Percentiles rank a stretch among this genome's conserved stretches.
Conservation (phyloP, 176 grass and related monocot species). For the maize (Zea mays) region DNA sequence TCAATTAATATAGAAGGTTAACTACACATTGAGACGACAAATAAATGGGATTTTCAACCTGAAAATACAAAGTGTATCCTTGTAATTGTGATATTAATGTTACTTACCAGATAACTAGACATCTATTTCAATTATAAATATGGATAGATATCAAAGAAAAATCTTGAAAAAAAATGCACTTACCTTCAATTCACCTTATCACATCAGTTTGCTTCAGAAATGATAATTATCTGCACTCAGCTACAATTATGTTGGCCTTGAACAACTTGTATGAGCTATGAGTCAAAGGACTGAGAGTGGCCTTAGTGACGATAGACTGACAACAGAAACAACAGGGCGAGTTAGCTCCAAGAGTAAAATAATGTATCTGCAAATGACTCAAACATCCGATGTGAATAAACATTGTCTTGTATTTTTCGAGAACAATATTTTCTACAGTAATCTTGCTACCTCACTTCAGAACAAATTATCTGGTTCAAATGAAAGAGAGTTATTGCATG, state of each 20-base stretch:
- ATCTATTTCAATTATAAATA: conserved; percentile 17
- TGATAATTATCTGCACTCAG: conserved; percentile 19
- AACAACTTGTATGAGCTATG: not conserved
- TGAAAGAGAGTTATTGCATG: not conserved
- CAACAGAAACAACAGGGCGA: conserved; percentile 8
- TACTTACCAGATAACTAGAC: not conserved
- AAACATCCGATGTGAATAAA: not conserved
- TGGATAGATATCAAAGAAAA: conserved; percentile 10
- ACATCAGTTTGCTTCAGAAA: conserved; percentile 7
- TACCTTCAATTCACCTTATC: conserved; percentile 24
- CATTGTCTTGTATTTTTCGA: not conserved
- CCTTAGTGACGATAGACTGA: conserved; percentile 24
- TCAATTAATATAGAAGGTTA: conserved; percentile 30
- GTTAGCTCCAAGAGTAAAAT: conserved; percentile 8
- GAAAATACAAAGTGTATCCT: conserved; percentile 16
- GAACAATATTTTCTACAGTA: conserved; percentile 5
- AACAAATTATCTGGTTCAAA: not conserved
- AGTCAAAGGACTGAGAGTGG: not conserved
- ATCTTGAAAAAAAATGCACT: not conserved
- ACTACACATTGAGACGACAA: conserved; percentile 8
- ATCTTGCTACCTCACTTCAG: not conserved
- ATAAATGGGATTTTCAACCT: conserved; percentile 20
- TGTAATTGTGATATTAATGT: conserved; percentile 4
- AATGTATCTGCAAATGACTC: not conserved
- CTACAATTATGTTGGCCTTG: conserved; percentile 1